Evolutionary conservation across 306 rosid genomes (phyloP).

Genomic region (Chamaecrista fasciculata): DNA sequence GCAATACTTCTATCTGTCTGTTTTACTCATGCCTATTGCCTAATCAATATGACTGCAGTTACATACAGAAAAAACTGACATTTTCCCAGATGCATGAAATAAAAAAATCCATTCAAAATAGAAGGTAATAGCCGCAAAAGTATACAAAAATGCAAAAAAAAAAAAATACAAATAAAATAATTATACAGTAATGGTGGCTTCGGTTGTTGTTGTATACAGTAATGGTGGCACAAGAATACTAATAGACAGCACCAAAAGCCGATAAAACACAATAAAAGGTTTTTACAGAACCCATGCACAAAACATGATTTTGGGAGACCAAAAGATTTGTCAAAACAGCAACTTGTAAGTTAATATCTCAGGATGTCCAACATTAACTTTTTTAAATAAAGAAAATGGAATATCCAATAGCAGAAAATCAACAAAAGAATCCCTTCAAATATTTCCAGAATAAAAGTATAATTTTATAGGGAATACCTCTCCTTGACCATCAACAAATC

Average conservation of each 20-base stretch:
- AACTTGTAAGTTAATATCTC: neutral
- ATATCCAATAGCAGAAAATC: no score
- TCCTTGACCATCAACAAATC: conserved; percentile 39
- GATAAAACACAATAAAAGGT: neutral
- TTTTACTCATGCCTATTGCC: no score
- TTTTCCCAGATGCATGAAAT: neutral
- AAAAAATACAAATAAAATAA: neutral
- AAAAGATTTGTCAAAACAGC: neutral
- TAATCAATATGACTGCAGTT: neutral
- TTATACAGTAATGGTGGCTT: neutral
- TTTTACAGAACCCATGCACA: neutral
- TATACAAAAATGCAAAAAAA: no score
- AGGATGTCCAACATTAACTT: neutral
- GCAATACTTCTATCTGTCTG: no score
- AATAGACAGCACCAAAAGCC: neutral
- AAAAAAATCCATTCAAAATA: neutral
- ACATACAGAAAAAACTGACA: neutral
- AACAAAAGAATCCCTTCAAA: conserved; percentile 5
- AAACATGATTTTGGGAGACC: neutral
- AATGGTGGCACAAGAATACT: neutral
- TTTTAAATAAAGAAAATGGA: neutral
- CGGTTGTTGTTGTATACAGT: no score
- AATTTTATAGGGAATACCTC: conserved; percentile 56
- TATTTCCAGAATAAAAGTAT: conserved; percentile 7
- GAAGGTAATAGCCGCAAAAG: neutral